Conservation (phyloP, 2,329 filamentous ascomycete genomes). For the Didymosphaeria variabile region DNA sequence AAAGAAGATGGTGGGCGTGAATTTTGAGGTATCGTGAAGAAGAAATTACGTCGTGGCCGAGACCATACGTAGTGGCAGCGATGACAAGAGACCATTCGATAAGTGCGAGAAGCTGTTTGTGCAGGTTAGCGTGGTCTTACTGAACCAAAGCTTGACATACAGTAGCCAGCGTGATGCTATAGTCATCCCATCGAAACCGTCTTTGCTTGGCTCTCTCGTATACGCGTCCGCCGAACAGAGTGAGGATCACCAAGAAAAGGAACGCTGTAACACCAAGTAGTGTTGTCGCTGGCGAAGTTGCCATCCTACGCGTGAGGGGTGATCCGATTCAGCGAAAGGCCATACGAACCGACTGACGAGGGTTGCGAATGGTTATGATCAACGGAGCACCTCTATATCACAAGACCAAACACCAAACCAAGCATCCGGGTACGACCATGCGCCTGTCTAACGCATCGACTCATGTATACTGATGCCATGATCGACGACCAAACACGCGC, state of each 20-base stretch:
- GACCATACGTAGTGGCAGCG: constrained; percentile 16
- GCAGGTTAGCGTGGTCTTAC: background rate
- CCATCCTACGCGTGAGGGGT: constrained; percentile 1
- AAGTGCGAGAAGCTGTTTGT: constrained; percentile 20
- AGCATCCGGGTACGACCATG: background rate
- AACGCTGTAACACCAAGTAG: constrained; percentile 24
- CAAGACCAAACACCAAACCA: background rate
- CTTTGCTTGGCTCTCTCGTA: constrained; percentile 17
- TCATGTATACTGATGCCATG: constrained; percentile 14
- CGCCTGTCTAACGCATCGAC: background rate
- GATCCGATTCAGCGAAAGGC: background rate
- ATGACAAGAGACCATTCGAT: constrained; percentile 24
- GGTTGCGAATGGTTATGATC: background rate
- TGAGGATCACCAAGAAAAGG: constrained; percentile 20
- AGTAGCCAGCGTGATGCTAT: constrained; percentile 21
- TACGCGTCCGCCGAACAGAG: constrained; percentile 21
- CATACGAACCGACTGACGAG: background rate
- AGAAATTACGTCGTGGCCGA: constrained; percentile 19
- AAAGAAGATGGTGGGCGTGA: constrained; percentile 21
- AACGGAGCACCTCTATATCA: constrained; percentile 4
- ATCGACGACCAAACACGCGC: constrained; percentile 14
- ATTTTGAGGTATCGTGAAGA: constrained; percentile 2
- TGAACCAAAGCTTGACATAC: constrained; percentile 16
- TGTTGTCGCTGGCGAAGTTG: constrained; percentile 16
- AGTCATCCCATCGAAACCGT: constrained; percentile 30